phyloP scores from a whole-genome alignment of 345 rosid genomes.

The Aethionema arabicum region DNA sequence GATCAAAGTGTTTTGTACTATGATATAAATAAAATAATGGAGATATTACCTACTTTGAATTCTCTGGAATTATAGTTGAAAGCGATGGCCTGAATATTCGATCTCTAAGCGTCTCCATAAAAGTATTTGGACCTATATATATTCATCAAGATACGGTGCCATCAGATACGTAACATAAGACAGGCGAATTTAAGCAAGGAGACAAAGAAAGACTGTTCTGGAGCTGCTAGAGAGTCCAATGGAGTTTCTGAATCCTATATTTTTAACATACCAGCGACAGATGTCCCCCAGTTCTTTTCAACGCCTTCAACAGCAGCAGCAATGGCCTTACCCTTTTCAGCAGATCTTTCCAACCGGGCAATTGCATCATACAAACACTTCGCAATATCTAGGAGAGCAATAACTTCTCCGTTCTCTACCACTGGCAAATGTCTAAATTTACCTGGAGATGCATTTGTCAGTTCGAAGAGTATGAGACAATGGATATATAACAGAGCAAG shows the following conservation, averaged over 20 bases:
- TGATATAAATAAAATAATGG: conserved; percentile 20
- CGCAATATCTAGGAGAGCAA: conserved; percentile 93
- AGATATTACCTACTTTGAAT: conserved; percentile 98
- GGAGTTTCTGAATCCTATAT: neutral
- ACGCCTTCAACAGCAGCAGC: conserved; percentile 99
- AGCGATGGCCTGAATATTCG: conserved; percentile 85
- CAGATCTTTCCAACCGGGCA: conserved; percentile 98
- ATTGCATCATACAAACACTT: conserved; percentile 99
- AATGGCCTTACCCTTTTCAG: conserved; percentile 96
- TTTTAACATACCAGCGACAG: conserved; percentile 59
- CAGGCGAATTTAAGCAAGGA: neutral
- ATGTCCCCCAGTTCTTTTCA: conserved; percentile 86
- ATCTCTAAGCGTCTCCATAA: conserved; percentile 86
- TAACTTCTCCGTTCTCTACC: conserved; percentile 97
- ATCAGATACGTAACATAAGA: conserved; percentile 10
- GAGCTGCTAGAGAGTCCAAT: neutral
- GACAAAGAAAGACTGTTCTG: neutral
- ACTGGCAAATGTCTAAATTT: conserved; percentile 98
- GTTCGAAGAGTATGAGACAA: conserved; percentile 1
- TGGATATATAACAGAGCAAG: conserved; percentile 4
- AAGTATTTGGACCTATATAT: conserved; percentile 67
- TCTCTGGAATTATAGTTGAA: conserved; percentile 78
- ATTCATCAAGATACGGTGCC: conserved; percentile 5
- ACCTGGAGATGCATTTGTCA: conserved; percentile 50
- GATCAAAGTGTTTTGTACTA: neutral